Evolutionary conservation across 345 rosid genomes (phyloP).

Genomic region (Salix koriyanagi): DNA sequence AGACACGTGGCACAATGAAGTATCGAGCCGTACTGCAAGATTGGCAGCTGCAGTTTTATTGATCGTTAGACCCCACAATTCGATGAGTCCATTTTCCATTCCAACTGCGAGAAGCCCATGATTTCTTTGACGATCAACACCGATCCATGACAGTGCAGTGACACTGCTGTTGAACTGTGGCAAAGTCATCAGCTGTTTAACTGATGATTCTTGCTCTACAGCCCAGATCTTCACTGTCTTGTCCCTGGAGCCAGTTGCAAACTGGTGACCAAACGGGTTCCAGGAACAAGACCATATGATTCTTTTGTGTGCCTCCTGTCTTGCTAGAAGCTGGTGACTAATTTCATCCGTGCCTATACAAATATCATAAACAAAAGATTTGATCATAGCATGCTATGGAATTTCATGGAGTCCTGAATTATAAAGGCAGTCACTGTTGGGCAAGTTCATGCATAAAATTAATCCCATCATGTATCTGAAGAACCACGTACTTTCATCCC

Average conservation of each 20-base stretch:
- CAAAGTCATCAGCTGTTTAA: slow-evolving; percentile 50
- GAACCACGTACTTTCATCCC: neutral
- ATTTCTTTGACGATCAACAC: slow-evolving; percentile 47
- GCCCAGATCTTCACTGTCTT: slow-evolving; percentile 93
- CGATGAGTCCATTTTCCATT: slow-evolving; percentile 75
- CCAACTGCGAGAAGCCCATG: slow-evolving; percentile 67
- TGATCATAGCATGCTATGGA: neutral
- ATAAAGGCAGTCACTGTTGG: neutral
- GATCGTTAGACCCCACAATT: slow-evolving; percentile 52
- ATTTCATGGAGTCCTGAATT: neutral
- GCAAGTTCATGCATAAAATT: neutral
- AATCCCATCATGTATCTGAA: neutral
- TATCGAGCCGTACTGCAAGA: slow-evolving; percentile 41
- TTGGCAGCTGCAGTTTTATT: slow-evolving; percentile 28
- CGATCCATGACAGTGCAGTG: slow-evolving; percentile 80
- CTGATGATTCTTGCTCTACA: slow-evolving; percentile 37
- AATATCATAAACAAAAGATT: neutral
- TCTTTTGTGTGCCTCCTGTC: slow-evolving; percentile 89
- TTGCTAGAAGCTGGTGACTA: slow-evolving; percentile 51
- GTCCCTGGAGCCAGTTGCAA: slow-evolving; percentile 91
- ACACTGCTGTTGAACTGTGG: slow-evolving; percentile 74
- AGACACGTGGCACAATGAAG: slow-evolving; percentile 71
- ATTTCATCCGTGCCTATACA: slow-evolving; percentile 41
- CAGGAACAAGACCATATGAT: slow-evolving; percentile 97
- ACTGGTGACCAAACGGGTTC: slow-evolving; percentile 86